phyloP scores from a whole-genome alignment of 2,329 filamentous ascomycete species.

The Aureobasidium melanogenum region DNA sequence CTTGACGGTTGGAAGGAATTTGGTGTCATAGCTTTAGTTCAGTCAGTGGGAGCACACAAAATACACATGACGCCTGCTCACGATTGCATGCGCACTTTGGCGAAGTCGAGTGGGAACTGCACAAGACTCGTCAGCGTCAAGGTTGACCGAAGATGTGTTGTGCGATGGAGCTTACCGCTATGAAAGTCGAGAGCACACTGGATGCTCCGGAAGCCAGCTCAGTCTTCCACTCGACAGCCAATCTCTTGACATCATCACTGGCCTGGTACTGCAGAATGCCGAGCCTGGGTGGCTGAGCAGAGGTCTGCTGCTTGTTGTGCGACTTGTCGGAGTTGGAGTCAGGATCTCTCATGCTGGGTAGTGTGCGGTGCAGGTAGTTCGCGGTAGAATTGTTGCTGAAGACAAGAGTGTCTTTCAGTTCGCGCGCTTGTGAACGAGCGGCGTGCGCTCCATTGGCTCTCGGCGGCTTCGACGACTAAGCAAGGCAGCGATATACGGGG shows the following conservation, averaged over 20 bases:
- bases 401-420: slow-evolving; percentile 1
- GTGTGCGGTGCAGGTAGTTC: neutral
- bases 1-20: slow-evolving; percentile 56
- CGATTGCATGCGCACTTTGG: slow-evolving; percentile 84
- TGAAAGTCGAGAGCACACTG: slow-evolving; percentile 68
- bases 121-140: slow-evolving; percentile 2
- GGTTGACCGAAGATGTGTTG: neutral
- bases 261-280: neutral
- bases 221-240: slow-evolving; percentile 69
- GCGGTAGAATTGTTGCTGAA: neutral
- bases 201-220: slow-evolving; percentile 71
- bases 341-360: slow-evolving; percentile 5
- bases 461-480: neutral
- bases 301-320: neutral
- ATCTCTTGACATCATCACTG: slow-evolving; percentile 40
- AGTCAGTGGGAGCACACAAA: neutral
- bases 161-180: slow-evolving; percentile 41
- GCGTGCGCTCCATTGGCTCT: slow-evolving; percentile 10
- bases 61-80: slow-evolving; percentile 20
- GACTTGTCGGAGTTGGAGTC: neutral
- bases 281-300: neutral
- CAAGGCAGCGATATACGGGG: neutral
- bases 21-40: slow-evolving; percentile 46
- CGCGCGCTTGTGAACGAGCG: slow-evolving; percentile 6
- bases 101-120: slow-evolving; percentile 73